Evolutionary conservation across 2,329 filamentous ascomycete species (phyloP).

Genomic region (Neopestalotiopsis sp.): DNA sequence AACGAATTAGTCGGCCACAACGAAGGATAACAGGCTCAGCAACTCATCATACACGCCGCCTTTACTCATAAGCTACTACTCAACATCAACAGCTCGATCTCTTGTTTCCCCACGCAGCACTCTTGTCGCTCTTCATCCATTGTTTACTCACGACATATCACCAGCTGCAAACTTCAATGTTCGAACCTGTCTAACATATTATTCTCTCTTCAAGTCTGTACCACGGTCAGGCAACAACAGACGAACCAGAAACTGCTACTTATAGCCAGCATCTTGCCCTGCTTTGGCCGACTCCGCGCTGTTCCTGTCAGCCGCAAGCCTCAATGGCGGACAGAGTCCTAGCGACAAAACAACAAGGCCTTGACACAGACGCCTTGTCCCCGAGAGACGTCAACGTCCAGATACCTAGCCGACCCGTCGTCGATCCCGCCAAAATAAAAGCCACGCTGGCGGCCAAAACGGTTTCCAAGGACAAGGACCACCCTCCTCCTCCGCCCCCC

Average conservation of each 20-base stretch:
- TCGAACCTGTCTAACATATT: constrained; percentile 20
- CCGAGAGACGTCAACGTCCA: constrained; percentile 70
- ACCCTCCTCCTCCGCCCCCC: constrained; percentile 67
- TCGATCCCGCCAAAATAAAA: constrained; percentile 54
- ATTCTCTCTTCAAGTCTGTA: constrained; percentile 1
- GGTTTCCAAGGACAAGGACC: constrained; percentile 64
- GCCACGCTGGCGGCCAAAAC: constrained; percentile 45
- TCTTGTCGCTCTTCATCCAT: neutral
- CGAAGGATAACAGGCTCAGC: too few species aligned
- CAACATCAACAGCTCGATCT: neutral
- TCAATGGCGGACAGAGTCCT: constrained; percentile 54
- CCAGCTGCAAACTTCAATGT: neutral
- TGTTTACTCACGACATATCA: neutral
- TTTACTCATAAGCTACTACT: neutral
- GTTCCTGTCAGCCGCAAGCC: constrained; percentile 12
- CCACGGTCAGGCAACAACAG: constrained; percentile 1
- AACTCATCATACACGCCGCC: neutral
- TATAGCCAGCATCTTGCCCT: constrained; percentile 20
- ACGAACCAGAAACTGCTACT: constrained; percentile 21
- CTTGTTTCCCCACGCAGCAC: neutral
- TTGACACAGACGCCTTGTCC: constrained; percentile 68
- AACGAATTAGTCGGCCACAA: neutral
- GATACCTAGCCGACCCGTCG: constrained; percentile 42
- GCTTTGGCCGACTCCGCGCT: constrained; percentile 17
- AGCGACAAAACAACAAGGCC: constrained; percentile 54